Conservation (phyloP, 805 yeast species). For the Kazachstania taianensis region DNA sequence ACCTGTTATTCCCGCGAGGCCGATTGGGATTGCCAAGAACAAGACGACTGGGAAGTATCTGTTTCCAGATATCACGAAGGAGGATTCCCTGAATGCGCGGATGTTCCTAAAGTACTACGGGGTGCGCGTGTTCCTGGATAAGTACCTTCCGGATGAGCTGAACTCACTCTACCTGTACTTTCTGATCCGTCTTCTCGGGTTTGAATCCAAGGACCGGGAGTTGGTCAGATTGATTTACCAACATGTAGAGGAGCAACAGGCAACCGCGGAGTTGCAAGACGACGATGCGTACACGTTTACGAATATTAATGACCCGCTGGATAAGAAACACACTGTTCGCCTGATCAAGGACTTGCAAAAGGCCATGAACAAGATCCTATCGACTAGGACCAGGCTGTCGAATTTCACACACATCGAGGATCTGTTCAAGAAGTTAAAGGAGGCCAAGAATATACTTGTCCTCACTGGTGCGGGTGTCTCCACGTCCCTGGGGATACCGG, state of each 20-base stretch:
- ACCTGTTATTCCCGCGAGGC: slow-evolving; percentile 13
- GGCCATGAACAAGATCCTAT: slow-evolving; percentile 54
- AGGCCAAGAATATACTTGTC: slow-evolving; percentile 54
- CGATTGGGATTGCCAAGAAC: slow-evolving; percentile 18
- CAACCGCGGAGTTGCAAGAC: slow-evolving; percentile 6
- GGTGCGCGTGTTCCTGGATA: slow-evolving; percentile 45
- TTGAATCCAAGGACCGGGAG: slow-evolving; percentile 28
- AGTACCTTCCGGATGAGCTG: slow-evolving; percentile 52
- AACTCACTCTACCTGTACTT: slow-evolving; percentile 45
- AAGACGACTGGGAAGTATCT: slow-evolving; percentile 24
- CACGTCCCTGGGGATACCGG: slow-evolving; percentile 84
- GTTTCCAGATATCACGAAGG: slow-evolving; percentile 33
- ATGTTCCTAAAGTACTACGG: slow-evolving; percentile 52
- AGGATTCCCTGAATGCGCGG: slow-evolving; percentile 38
- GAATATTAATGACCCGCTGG: slow-evolving; percentile 29
- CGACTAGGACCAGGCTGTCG: slow-evolving; percentile 45
- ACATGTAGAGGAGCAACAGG: background rate
- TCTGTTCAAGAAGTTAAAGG: slow-evolving; percentile 42
- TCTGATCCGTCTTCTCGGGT: slow-evolving; percentile 57
- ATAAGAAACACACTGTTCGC: slow-evolving; percentile 36
- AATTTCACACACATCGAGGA: slow-evolving; percentile 49
- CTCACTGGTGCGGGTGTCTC: slow-evolving; percentile 92
- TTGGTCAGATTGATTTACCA: slow-evolving; percentile 1
- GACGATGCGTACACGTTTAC: slow-evolving; percentile 5
- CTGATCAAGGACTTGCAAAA: slow-evolving; percentile 44